Conservation (phyloP, 2,329 filamentous ascomycete species). For the Talaromyces amestolkiae region DNA sequence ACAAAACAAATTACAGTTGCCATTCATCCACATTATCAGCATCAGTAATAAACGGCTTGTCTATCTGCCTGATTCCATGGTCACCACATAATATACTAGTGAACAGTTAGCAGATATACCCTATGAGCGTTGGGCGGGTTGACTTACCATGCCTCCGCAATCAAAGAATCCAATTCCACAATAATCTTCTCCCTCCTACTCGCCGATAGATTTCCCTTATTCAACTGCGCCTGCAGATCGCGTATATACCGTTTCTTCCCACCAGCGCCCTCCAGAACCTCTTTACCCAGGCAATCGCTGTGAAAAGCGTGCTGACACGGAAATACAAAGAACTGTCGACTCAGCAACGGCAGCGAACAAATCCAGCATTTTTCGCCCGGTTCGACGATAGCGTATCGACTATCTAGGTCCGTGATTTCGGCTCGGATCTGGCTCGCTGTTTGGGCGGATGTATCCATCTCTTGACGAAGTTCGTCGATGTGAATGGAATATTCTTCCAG, state of each 20-base stretch:
- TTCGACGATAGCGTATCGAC: slow-evolving; percentile 92
- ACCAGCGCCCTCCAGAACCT: slow-evolving; percentile 78
- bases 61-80: slow-evolving; percentile 87
- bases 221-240: slow-evolving; percentile 81
- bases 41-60: slow-evolving; percentile 80
- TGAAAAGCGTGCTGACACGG: slow-evolving; percentile 98
- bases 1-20: slow-evolving; percentile 56
- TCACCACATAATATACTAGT: slow-evolving; percentile 87
- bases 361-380: slow-evolving; percentile 92
- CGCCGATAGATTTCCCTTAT: slow-evolving; percentile 68
- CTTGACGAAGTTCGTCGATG: slow-evolving; percentile 81
- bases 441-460: slow-evolving; percentile 91
- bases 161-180: slow-evolving; percentile 83
- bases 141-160: slow-evolving; percentile 81
- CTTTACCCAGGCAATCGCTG: slow-evolving; percentile 84
- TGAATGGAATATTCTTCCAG: slow-evolving; percentile 90
- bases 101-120: not conserved
- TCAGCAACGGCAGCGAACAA: slow-evolving; percentile 80
- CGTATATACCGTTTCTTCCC: slow-evolving; percentile 75
- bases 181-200: slow-evolving; percentile 77
- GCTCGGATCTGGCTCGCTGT: slow-evolving; percentile 88
- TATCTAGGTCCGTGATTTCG: slow-evolving; percentile 81
- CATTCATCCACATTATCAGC: slow-evolving; percentile 77
- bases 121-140: too few species aligned
- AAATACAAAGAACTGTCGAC: slow-evolving; percentile 95